phyloP scores from a whole-genome alignment of 495 filamentous ascomycete species.

The Annulohypoxylon nitens region DNA sequence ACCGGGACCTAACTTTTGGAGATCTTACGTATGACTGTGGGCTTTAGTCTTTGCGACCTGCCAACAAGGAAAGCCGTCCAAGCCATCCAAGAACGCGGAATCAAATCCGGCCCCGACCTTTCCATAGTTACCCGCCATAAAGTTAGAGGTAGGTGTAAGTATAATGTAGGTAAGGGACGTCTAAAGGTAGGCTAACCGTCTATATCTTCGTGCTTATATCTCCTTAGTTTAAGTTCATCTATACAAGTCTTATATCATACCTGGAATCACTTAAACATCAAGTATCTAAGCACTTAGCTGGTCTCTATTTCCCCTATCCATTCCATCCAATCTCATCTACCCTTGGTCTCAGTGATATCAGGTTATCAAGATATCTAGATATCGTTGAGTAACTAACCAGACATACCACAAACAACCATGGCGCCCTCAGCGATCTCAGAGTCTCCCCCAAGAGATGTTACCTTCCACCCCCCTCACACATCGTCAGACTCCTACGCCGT shows the following conservation, averaged over 20 bases:
- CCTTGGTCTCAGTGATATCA: not conserved
- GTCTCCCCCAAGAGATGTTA: slow-evolving; percentile 58
- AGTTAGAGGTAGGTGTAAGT: slow-evolving; percentile 10
- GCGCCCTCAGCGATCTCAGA: slow-evolving; percentile 78
- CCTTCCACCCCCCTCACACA: slow-evolving; percentile 54
- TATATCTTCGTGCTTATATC: slow-evolving; percentile 16
- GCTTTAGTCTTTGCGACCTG: not conserved
- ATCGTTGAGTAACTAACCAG: slow-evolving; percentile 23
- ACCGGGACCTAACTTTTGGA: slow-evolving; percentile 1
- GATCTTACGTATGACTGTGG: slow-evolving; percentile 21
- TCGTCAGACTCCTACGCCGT: slow-evolving; percentile 55
- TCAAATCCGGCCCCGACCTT: slow-evolving; percentile 38
- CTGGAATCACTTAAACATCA: not conserved
- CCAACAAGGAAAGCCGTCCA: not conserved
- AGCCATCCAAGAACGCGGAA: slow-evolving; percentile 30
- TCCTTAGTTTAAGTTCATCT: slow-evolving; percentile 1
- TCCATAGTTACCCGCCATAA: slow-evolving; percentile 35
- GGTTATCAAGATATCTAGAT: not conserved
- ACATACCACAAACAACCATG: slow-evolving; percentile 60
- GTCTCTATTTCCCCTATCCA: not conserved
- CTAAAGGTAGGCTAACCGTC: not conserved
- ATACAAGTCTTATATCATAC: slow-evolving; percentile 1
- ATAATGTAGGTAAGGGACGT: slow-evolving; percentile 9
- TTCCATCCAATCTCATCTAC: not conserved
- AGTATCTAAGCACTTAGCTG: not conserved